A percentile compares a stretch with the other conserved stretches of the same genome.
These are phyloP conservation scores for Fistulifera pelliculosa DNA, from an alignment of 108 stramenopile genomes.

Conservation along the genomic window DNA sequence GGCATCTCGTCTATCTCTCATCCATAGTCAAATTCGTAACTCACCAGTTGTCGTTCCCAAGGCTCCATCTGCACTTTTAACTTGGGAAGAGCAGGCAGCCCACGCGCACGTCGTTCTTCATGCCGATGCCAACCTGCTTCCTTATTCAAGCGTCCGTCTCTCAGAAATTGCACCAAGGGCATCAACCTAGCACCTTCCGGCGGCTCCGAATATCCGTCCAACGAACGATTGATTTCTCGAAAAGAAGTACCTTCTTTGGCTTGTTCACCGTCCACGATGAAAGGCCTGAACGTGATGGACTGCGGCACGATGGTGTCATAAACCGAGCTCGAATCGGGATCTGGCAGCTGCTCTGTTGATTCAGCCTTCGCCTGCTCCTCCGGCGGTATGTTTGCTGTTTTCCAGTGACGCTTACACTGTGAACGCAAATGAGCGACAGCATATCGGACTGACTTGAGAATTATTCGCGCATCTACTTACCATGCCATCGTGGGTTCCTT, in stretches of 20 bases:
- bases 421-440: too few relatives aligned
- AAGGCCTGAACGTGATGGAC: slow-evolving; percentile 39
- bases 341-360: slow-evolving; percentile 22
- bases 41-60: slow-evolving; percentile 62
- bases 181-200: slow-evolving; percentile 7
- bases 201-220: neutral
- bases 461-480: too few relatives aligned
- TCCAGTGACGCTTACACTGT: slow-evolving; percentile 61
- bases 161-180: slow-evolving; percentile 33
- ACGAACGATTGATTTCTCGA: neutral
- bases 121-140: slow-evolving; percentile 67
- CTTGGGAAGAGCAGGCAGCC: slow-evolving; percentile 30
- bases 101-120: slow-evolving; percentile 59
- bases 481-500: slow-evolving; percentile 47
- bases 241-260: neutral
- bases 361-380: slow-evolving; percentile 12
- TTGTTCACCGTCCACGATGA: neutral
- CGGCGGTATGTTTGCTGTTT: slow-evolving; percentile 26
- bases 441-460: too few relatives aligned
- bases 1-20: neutral
- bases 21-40: slow-evolving; percentile 16
- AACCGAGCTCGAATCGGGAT: slow-evolving; percentile 38
- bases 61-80: slow-evolving; percentile 44
- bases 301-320: slow-evolving; percentile 52
- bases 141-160: slow-evolving; percentile 14